phyloP scores from a whole-genome alignment of 345 rosid species.

The Noccaea caerulescens region DNA sequence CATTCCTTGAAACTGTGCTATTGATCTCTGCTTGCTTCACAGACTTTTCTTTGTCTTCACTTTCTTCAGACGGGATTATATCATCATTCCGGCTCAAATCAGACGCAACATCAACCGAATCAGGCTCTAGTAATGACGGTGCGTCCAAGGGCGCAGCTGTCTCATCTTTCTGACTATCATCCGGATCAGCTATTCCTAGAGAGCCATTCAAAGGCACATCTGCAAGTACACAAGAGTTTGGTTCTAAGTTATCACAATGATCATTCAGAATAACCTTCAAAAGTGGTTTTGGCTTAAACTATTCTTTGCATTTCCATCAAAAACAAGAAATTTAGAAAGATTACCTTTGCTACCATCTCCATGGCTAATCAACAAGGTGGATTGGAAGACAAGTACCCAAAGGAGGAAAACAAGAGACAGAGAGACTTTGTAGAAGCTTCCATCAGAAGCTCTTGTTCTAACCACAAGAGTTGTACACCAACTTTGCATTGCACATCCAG shows the following conservation, averaged over 20 bases:
- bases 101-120: no score
- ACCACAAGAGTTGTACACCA: conserved; percentile 71
- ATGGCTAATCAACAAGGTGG: conserved; percentile 65
- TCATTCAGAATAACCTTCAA: conserved; percentile 2
- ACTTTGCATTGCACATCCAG: conserved; percentile 87
- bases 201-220: conserved; percentile 53
- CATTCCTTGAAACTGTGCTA: conserved; percentile 22
- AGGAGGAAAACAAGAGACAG: conserved; percentile 66
- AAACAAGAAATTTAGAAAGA: background rate
- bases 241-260: conserved; percentile 6
- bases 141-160: conserved; percentile 40
- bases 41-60: background rate
- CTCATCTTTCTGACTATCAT: conserved; percentile 21
- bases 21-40: conserved; percentile 20
- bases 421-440: conserved; percentile 64
- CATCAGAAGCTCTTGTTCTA: conserved; percentile 42
- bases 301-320: background rate
- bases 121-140: conserved; percentile 34
- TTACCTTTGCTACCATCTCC: conserved; percentile 69
- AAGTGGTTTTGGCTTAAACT: background rate
- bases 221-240: conserved; percentile 36
- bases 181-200: conserved; percentile 29
- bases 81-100: conserved; percentile 18
- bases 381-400: conserved; percentile 75
- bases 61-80: conserved; percentile 8